Conservation (phyloP, 108 stramenopile species). For the Asterionellopsis glacialis region DNA sequence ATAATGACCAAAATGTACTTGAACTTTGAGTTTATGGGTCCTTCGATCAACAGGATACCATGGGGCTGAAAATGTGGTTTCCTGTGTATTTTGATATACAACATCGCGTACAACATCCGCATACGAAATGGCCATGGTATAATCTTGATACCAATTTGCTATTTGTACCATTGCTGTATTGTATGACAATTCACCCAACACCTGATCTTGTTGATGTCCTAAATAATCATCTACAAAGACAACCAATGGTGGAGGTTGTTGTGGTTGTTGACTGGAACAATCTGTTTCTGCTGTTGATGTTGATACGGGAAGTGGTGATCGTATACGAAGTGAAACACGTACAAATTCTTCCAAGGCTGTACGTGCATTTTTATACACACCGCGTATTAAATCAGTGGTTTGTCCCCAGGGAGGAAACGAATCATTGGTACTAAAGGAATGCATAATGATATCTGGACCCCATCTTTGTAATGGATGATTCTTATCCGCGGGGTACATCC, state of each 20-base stretch:
- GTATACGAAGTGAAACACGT: not conserved
- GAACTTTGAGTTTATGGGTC: not conserved
- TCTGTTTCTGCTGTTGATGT: not conserved
- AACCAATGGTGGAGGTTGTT: slow-evolving; percentile 34
- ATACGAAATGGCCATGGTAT: slow-evolving; percentile 35
- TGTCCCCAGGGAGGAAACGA: not conserved
- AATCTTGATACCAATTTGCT: slow-evolving; percentile 29
- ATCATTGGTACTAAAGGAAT: slow-evolving; percentile 72
- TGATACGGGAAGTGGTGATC: no score
- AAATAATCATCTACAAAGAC: slow-evolving; percentile 66
- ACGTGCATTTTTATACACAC: slow-evolving; percentile 18
- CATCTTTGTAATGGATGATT: slow-evolving; percentile 15
- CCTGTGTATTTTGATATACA: slow-evolving; percentile 46
- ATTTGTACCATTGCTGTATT: slow-evolving; percentile 35
- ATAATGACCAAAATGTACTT: slow-evolving; percentile 35
- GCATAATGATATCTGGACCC: slow-evolving; percentile 58
- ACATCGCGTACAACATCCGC: slow-evolving; percentile 37
- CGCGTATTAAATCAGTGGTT: slow-evolving; percentile 15
- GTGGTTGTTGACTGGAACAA: slow-evolving; percentile 5
- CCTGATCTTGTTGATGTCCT: slow-evolving; percentile 59
- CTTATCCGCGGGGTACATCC: slow-evolving; percentile 5
- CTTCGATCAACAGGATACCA: slow-evolving; percentile 15
- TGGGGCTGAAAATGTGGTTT: slow-evolving; percentile 37
- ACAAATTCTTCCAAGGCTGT: slow-evolving; percentile 34
- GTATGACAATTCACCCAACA: slow-evolving; percentile 38